These are phyloP conservation scores for Cercospora sojina DNA, from an alignment of 2,329 filamentous ascomycete species.

Conservation along the genomic window DNA sequence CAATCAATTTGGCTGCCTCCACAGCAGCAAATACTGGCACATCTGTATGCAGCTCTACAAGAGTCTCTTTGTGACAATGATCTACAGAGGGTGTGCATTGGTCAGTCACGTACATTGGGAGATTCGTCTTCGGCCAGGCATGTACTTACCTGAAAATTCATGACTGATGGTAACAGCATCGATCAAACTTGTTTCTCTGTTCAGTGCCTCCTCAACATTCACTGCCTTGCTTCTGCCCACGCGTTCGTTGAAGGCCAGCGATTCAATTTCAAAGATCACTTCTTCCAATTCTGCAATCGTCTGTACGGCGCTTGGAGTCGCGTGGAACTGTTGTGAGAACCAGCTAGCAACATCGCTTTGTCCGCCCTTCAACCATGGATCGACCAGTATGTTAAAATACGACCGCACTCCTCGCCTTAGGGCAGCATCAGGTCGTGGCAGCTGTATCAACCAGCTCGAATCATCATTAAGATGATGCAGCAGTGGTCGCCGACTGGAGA, in stretches of 20 bases:
- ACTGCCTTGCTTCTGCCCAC: slow-evolving; percentile 15
- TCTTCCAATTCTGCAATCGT: slow-evolving; percentile 57
- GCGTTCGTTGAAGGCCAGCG: slow-evolving; percentile 36
- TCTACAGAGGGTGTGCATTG: slow-evolving; percentile 41
- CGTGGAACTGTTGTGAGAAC: slow-evolving; percentile 67
- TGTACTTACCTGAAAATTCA: slow-evolving; percentile 55
- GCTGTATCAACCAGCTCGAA: slow-evolving; percentile 65
- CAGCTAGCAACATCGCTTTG: slow-evolving; percentile 64
- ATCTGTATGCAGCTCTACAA: slow-evolving; percentile 53
- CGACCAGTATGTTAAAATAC: slow-evolving; percentile 65
- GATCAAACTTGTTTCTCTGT: slow-evolving; percentile 43
- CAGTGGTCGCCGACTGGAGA: slow-evolving; percentile 51
- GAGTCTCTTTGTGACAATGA: slow-evolving; percentile 63
- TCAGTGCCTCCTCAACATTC: slow-evolving; percentile 14
- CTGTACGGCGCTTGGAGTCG: slow-evolving; percentile 53
- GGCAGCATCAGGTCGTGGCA: slow-evolving; percentile 54
- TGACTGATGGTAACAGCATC: slow-evolving; percentile 62
- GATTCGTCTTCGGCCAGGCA: not conserved
- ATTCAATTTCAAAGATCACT: slow-evolving; percentile 53
- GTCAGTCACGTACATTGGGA: not conserved
- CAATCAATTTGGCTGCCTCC: slow-evolving; percentile 57
- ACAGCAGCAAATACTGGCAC: slow-evolving; percentile 61
- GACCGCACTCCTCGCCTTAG: slow-evolving; percentile 47
- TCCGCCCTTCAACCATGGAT: slow-evolving; percentile 63
- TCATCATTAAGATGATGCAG: slow-evolving; percentile 67